Evolutionary conservation across 2,329 filamentous ascomycete genomes (phyloP).

Genomic region (Conoideocrella luteorostrata): DNA sequence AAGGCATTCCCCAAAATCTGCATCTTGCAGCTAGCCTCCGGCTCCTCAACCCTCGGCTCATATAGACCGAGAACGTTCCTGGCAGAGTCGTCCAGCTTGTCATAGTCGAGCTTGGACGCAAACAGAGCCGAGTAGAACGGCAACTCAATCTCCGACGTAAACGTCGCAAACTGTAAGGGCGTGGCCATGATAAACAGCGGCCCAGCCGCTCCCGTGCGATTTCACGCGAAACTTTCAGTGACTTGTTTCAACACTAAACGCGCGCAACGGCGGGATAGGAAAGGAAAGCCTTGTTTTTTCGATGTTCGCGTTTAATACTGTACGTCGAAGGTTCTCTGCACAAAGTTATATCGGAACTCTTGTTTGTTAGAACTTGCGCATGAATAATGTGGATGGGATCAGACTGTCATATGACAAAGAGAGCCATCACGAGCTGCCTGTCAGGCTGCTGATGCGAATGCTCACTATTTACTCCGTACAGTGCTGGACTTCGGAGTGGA

Average conservation of each 20-base stretch:
- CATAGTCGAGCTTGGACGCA: conserved; percentile 88
- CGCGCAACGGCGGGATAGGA: neutral
- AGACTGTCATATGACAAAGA: conserved; percentile 17
- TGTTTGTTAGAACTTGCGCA: neutral
- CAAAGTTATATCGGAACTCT: neutral
- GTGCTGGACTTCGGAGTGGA: conserved; percentile 2
- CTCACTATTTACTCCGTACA: no score
- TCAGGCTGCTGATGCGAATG: conserved; percentile 12
- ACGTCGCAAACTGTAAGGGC: conserved; percentile 69
- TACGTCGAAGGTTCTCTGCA: neutral
- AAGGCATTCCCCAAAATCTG: conserved; percentile 85
- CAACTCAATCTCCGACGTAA: conserved; percentile 89
- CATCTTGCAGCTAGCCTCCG: conserved; percentile 77
- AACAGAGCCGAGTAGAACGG: conserved; percentile 94
- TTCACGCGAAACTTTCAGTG: neutral
- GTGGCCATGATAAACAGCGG: conserved; percentile 40
- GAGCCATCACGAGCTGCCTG: conserved; percentile 15
- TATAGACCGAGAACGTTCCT: conserved; percentile 83
- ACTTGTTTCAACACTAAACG: neutral
- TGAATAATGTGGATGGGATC: neutral
- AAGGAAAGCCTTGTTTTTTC: neutral
- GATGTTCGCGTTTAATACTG: neutral
- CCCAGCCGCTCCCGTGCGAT: neutral
- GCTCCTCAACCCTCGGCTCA: conserved; percentile 69
- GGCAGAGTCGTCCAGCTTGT: conserved; percentile 91